Percentiles rank a stretch among this genome's conserved stretches.
phyloP scores from a whole-genome alignment of 139 green algal species.

The Auxenochlorella pyrenoidosa region DNA sequence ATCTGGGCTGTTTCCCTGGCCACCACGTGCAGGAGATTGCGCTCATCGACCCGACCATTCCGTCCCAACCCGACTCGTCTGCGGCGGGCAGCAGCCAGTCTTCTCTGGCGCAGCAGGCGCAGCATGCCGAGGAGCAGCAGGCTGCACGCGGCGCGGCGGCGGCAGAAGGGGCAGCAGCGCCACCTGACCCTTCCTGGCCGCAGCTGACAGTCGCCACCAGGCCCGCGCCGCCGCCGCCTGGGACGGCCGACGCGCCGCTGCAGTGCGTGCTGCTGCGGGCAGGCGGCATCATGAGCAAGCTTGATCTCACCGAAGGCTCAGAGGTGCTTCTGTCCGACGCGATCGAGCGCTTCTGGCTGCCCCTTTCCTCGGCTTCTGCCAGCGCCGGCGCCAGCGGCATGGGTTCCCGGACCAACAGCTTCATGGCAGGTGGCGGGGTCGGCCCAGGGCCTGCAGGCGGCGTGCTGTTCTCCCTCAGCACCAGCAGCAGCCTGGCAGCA shows the following conservation, averaged over 20 bases:
- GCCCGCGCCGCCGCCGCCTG: neutral
- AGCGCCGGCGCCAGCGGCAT: neutral
- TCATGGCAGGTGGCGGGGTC: neutral
- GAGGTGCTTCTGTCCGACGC: slow-evolving; percentile 66
- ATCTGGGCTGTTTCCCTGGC: too few species aligned
- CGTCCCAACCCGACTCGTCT: neutral
- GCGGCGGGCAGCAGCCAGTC: neutral
- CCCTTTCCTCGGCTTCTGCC: neutral
- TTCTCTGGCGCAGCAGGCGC: neutral
- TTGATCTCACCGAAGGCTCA: slow-evolving; percentile 84
- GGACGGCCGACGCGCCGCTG: slow-evolving; percentile 32
- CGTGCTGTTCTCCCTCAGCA: slow-evolving; percentile 2
- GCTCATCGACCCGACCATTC: slow-evolving; percentile 36
- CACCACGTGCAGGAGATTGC: slow-evolving; percentile 52
- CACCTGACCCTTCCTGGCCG: neutral
- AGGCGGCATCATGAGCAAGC: slow-evolving; percentile 84
- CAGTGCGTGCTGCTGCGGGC: slow-evolving; percentile 87
- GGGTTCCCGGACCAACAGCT: neutral
- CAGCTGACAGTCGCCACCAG: slow-evolving; percentile 26
- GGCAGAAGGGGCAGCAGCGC: neutral
- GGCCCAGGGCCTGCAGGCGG: neutral
- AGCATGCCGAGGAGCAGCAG: neutral
- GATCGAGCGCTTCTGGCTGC: slow-evolving; percentile 86
- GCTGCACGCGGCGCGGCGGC: neutral
- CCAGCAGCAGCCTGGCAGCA: slow-evolving; percentile 16